These are phyloP conservation scores for Darksidea phi DNA, from an alignment of 495 filamentous ascomycete species.

Conservation along the genomic window DNA sequence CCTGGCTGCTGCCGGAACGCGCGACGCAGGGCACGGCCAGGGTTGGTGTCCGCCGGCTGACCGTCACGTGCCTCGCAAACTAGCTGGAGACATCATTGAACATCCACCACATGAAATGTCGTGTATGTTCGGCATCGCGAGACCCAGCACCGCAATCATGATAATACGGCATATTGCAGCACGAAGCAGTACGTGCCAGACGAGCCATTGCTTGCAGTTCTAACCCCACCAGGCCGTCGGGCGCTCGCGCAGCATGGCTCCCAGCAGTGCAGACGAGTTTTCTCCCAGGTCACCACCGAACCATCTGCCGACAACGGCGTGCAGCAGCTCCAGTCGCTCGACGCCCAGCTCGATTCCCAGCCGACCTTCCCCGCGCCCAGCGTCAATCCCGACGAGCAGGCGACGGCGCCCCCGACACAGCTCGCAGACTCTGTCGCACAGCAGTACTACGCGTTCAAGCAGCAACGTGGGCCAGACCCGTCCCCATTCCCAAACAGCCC, in stretches of 20 bases:
- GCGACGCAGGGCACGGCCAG: too few relatives aligned
- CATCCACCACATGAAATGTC: not conserved
- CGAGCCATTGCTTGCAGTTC: not conserved
- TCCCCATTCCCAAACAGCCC: not conserved
- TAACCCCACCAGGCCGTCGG: not conserved
- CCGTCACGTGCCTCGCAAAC: too few relatives aligned
- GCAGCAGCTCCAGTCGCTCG: conserved; percentile 31
- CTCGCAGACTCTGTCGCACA: conserved; percentile 21
- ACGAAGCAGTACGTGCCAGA: conserved; percentile 26
- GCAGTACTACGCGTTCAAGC: conserved; percentile 34
- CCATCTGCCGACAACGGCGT: conserved; percentile 27
- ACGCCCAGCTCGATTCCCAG: conserved; percentile 23
- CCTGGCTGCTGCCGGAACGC: too few relatives aligned
- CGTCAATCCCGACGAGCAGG: conserved; percentile 16
- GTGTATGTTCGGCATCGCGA: not conserved
- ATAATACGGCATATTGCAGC: conserved; percentile 36
- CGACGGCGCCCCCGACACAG: conserved; percentile 1
- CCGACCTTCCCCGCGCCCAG: not conserved
- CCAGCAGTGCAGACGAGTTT: conserved; percentile 13
- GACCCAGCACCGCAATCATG: conserved; percentile 20
- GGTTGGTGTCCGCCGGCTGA: too few relatives aligned
- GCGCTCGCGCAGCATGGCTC: conserved; percentile 9
- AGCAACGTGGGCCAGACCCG: conserved; percentile 20
- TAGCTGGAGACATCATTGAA: too few relatives aligned
- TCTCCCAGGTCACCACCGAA: conserved; percentile 26